phyloP scores from a whole-genome alignment of 2,329 filamentous ascomycete species.

The Metarhizium sp. region DNA sequence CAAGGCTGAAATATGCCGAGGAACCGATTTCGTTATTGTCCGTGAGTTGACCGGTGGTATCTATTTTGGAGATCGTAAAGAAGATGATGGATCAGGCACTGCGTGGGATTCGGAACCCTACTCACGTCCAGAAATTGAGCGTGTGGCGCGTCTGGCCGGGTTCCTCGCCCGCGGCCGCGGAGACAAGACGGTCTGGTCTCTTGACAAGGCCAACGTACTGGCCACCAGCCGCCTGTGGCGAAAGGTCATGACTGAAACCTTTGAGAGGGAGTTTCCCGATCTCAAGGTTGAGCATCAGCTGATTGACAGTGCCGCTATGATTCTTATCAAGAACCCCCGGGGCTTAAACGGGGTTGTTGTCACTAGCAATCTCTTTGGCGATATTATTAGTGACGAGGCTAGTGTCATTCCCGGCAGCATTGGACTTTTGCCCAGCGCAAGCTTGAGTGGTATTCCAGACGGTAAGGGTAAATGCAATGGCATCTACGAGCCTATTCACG shows the following conservation, averaged over 20 bases:
- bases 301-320: slow-evolving; percentile 94
- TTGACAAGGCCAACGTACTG: slow-evolving; percentile 96
- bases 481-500: slow-evolving; percentile 97
- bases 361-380: slow-evolving; percentile 89
- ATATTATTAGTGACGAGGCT: slow-evolving; percentile 93
- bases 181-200: slow-evolving; percentile 62
- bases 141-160: slow-evolving; percentile 73
- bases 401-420: slow-evolving; percentile 88
- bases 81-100: slow-evolving; percentile 54
- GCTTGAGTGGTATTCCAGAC: slow-evolving; percentile 76
- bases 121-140: slow-evolving; percentile 75
- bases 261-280: slow-evolving; percentile 82
- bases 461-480: slow-evolving; percentile 79
- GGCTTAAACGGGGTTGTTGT: slow-evolving; percentile 84
- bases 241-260: slow-evolving; percentile 74
- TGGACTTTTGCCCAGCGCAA: slow-evolving; percentile 80
- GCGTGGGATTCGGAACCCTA: slow-evolving; percentile 86
- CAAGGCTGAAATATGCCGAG: slow-evolving; percentile 74
- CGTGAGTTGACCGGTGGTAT: slow-evolving; percentile 88
- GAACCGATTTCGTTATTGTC: slow-evolving; percentile 86
- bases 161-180: slow-evolving; percentile 69
- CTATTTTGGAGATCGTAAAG: slow-evolving; percentile 86
- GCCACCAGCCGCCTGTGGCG: slow-evolving; percentile 86
- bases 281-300: slow-evolving; percentile 79
- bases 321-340: slow-evolving; percentile 90